Percentiles rank a stretch among this genome's conserved stretches.
These are phyloP conservation scores for Tulasnella sp. DNA, from an alignment of 768 basidiomycete genomes.

Conservation along the genomic window DNA sequence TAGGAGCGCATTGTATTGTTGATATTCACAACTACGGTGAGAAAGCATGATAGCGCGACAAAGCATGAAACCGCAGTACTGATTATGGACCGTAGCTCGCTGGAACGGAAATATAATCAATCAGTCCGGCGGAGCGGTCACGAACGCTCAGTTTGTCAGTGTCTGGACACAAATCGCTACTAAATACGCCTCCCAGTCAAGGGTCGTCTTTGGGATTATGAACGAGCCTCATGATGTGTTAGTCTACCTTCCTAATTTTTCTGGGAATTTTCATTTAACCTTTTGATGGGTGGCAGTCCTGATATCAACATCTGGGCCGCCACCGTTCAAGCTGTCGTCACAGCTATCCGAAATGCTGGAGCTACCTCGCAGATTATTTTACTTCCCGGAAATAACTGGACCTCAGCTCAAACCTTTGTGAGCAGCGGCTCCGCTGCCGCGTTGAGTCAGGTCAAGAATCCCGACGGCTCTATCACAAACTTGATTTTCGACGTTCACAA, in stretches of 20 bases:
- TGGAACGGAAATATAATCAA: constrained; percentile 57
- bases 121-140: constrained; percentile 53
- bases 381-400: constrained; percentile 59
- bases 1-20: constrained; percentile 45
- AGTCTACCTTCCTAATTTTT: constrained; percentile 40
- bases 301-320: constrained; percentile 49
- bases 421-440: constrained; percentile 52
- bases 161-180: constrained; percentile 54
- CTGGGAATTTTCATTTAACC: not conserved
- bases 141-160: constrained; percentile 50
- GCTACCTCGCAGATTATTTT: constrained; percentile 56
- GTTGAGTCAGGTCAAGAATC: constrained; percentile 46
- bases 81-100: constrained; percentile 44
- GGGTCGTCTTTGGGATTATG: constrained; percentile 45
- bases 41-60: constrained; percentile 42
- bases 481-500: constrained; percentile 63
- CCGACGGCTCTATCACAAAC: constrained; percentile 43
- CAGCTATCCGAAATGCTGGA: constrained; percentile 56
- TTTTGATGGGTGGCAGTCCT: constrained; percentile 39
- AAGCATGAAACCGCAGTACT: constrained; percentile 41
- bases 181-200: constrained; percentile 44
- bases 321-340: constrained; percentile 56
- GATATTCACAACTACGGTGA: constrained; percentile 40
- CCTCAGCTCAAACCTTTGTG: constrained; percentile 43
- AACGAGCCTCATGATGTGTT: constrained; percentile 58